Evolutionary conservation across 1,284 basidiomycete species (phyloP).

Genomic region (Apiotrichum brassicae): DNA sequence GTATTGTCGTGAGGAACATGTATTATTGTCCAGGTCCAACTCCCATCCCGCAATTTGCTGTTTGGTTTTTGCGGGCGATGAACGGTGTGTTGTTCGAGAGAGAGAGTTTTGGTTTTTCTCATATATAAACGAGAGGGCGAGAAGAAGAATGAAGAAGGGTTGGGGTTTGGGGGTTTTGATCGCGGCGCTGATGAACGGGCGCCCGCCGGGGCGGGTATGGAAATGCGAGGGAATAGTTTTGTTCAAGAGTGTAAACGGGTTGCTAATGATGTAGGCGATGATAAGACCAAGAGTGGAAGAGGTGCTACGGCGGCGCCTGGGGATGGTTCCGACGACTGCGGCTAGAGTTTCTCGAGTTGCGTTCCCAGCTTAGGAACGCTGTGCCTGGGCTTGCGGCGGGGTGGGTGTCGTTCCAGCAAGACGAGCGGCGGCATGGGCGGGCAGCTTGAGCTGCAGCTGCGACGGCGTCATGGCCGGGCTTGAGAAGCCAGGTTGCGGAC

Average conservation of each 20-base stretch:
- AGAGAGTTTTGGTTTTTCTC: no score
- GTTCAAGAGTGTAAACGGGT: no score
- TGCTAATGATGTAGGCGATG: background rate
- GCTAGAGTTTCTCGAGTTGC: no score
- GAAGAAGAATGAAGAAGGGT: background rate
- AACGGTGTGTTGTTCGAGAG: no score
- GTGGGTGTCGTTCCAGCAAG: constrained; percentile 20
- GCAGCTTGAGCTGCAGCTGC: constrained; percentile 38
- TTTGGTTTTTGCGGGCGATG: background rate
- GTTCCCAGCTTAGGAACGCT: constrained; percentile 17
- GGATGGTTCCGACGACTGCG: background rate
- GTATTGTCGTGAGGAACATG: no score
- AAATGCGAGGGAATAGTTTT: constrained; percentile 3
- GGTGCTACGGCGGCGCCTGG: no score
- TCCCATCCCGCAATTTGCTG: background rate
- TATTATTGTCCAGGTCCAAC: no score
- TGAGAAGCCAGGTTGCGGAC: constrained; percentile 3
- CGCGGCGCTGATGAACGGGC: no score
- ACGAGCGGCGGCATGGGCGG: constrained; percentile 38
- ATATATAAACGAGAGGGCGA: no score
- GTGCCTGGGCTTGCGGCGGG: constrained; percentile 20
- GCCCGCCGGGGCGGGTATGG: background rate
- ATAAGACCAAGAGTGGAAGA: background rate
- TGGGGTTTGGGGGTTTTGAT: no score
- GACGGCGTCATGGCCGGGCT: constrained; percentile 20